Percentiles rank a stretch among this genome's conserved stretches.
Evolutionary conservation across 441 rosid species (phyloP).

Genomic region (Syzygium malaccense): DNA sequence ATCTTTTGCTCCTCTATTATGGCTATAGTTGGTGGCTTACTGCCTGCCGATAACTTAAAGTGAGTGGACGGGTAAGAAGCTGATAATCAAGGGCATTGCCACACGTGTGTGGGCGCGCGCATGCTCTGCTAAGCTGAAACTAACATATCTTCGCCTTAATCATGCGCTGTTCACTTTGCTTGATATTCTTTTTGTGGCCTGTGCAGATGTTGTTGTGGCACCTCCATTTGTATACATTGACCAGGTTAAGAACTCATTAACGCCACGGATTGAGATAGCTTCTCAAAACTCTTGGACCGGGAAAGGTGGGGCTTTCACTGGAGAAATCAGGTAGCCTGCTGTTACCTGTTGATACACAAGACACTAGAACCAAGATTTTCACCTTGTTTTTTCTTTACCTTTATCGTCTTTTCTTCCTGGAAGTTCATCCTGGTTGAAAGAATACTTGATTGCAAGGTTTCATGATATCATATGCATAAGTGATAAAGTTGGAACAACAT

Average conservation of each 20-base stretch:
- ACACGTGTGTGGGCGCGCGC: accelerated
- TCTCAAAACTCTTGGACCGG: slow-evolving; percentile 94
- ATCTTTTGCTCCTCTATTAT: background rate
- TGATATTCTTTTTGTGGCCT: background rate
- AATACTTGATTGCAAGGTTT: background rate
- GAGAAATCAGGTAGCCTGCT: slow-evolving; percentile 77
- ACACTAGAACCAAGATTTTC: background rate
- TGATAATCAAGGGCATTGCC: background rate
- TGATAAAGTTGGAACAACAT: background rate
- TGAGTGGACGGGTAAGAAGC: background rate
- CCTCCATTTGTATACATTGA: slow-evolving; percentile 93
- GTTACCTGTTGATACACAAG: background rate
- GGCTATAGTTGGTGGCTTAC: background rate
- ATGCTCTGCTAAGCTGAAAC: background rate
- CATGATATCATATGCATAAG: background rate
- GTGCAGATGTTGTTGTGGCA: slow-evolving; percentile 87
- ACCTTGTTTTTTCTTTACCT: background rate
- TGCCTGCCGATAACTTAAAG: background rate
- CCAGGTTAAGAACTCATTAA: slow-evolving; percentile 59
- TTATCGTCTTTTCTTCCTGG: background rate
- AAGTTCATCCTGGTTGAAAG: background rate
- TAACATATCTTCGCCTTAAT: background rate
- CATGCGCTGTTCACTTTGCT: background rate
- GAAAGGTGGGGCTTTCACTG: slow-evolving; percentile 97
- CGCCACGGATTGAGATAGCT: slow-evolving; percentile 63